These are phyloP conservation scores for Epichloe sylvatica DNA, from an alignment of 2,329 filamentous ascomycete species.

Conservation along the genomic window DNA sequence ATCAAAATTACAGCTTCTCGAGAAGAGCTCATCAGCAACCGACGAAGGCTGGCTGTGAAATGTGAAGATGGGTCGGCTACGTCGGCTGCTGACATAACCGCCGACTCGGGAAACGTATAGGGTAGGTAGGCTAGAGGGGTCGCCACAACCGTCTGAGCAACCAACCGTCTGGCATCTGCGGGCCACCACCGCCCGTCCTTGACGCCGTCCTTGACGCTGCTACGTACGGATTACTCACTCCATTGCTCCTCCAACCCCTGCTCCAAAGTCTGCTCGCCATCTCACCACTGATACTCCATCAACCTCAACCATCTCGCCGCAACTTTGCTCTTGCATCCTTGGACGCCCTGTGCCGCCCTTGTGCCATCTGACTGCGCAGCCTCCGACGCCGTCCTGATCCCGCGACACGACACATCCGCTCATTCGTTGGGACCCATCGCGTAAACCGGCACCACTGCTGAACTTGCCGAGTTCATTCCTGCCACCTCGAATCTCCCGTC, in stretches of 20 bases:
- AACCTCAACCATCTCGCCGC: slow-evolving; percentile 1
- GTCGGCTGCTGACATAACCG: not conserved
- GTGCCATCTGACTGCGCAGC: not conserved
- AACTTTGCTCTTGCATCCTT: not conserved
- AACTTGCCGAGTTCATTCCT: not conserved
- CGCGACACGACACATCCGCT: not conserved
- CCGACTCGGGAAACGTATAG: not conserved
- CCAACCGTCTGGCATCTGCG: not conserved
- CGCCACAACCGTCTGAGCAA: not conserved
- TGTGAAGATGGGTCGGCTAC: not conserved
- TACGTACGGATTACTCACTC: not conserved
- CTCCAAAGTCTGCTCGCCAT: not conserved
- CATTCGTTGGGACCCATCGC: not conserved
- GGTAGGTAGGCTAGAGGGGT: not conserved
- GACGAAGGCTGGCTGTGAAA: not conserved
- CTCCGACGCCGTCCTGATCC: not conserved
- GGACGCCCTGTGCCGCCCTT: not conserved
- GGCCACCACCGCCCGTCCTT: not conserved
- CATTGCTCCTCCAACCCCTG: not conserved
- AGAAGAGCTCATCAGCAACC: not conserved
- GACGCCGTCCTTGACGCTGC: not conserved
- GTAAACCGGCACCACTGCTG: not conserved
- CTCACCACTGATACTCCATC: not conserved
- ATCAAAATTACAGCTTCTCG: no score
- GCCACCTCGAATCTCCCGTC: not conserved